phyloP scores from a whole-genome alignment of 2,329 filamentous ascomycete species.

The Cladophialophora exuberans region DNA sequence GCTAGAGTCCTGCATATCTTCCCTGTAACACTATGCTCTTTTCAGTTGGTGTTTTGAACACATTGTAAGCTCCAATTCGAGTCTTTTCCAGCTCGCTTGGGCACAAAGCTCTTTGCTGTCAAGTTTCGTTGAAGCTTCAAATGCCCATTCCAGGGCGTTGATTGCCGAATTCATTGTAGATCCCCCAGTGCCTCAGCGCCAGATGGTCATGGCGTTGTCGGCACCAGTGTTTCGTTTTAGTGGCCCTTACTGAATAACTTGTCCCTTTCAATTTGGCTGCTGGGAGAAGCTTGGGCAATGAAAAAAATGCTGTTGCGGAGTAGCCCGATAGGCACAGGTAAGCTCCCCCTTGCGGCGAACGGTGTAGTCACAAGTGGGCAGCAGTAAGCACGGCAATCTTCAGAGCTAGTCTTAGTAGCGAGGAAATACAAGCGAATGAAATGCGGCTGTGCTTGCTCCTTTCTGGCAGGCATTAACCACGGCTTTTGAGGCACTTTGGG shows the following conservation, averaged over 20 bases:
- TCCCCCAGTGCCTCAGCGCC: no score
- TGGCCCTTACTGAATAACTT: slow-evolving; percentile 2
- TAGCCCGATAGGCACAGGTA: not conserved
- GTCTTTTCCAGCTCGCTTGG: not conserved
- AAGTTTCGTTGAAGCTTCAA: not conserved
- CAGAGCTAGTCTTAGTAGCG: not conserved
- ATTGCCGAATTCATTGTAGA: not conserved
- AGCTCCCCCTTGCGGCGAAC: not conserved
- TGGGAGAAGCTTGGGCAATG: not conserved
- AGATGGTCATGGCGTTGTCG: not conserved
- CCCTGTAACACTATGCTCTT: not conserved
- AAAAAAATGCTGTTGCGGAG: not conserved
- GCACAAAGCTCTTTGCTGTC: not conserved
- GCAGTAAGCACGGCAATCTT: slow-evolving; percentile 7
- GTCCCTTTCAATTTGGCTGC: slow-evolving; percentile 2
- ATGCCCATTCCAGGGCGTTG: not conserved
- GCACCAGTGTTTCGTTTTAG: slow-evolving; percentile 10
- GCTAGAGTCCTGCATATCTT: slow-evolving; percentile 11
- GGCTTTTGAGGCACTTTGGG: not conserved
- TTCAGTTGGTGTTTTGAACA: slow-evolving; percentile 1
- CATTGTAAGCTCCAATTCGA: not conserved
- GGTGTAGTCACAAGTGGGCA: not conserved
- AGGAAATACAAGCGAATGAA: slow-evolving; percentile 3
- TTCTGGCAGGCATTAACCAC: not conserved
- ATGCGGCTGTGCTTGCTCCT: not conserved